Conservation (phyloP, 2,329 filamentous ascomycete genomes). For the Allantophomopsis lycopodina region DNA sequence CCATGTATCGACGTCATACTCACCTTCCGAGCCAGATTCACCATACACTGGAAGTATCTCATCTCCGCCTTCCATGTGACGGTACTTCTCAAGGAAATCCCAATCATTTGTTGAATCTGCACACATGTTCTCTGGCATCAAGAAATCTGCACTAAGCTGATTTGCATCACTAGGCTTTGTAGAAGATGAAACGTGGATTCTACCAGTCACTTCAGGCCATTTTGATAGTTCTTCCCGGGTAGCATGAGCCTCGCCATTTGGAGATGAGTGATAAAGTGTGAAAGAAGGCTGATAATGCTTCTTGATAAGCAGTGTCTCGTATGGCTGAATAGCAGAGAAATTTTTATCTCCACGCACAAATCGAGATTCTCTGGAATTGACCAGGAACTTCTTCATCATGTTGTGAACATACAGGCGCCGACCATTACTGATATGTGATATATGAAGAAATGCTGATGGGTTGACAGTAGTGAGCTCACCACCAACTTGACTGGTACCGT, state of each 20-base stretch:
- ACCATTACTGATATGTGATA: conserved; percentile 22
- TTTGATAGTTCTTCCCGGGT: conserved; percentile 12
- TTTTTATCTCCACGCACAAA: conserved; percentile 7
- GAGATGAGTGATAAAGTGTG: conserved; percentile 13
- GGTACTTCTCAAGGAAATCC: conserved; percentile 25
- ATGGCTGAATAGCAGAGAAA: conserved; percentile 14
- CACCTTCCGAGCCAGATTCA: conserved; percentile 35
- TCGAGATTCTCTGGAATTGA: conserved; percentile 3
- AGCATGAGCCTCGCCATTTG: conserved; percentile 8
- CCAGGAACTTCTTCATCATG: conserved; percentile 26
- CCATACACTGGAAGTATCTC: conserved; percentile 35
- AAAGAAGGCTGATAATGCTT: conserved; percentile 17
- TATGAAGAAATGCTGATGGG: conserved; percentile 3
- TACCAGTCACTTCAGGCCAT: conserved; percentile 16
- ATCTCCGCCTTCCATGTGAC: conserved; percentile 22
- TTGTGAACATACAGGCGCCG: conserved; percentile 28
- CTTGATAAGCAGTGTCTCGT: conserved; percentile 9
- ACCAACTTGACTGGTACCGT: conserved; percentile 14
- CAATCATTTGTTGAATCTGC: conserved; percentile 1
- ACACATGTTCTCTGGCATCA: conserved; percentile 5
- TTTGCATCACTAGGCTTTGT: neutral
- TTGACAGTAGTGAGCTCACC: conserved; percentile 13
- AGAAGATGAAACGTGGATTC: conserved; percentile 1
- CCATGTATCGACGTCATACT: conserved; percentile 44
- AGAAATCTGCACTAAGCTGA: neutral